phyloP scores from a whole-genome alignment of 2,329 filamentous ascomycete genomes.

The Aspergillus eucalypticola region DNA sequence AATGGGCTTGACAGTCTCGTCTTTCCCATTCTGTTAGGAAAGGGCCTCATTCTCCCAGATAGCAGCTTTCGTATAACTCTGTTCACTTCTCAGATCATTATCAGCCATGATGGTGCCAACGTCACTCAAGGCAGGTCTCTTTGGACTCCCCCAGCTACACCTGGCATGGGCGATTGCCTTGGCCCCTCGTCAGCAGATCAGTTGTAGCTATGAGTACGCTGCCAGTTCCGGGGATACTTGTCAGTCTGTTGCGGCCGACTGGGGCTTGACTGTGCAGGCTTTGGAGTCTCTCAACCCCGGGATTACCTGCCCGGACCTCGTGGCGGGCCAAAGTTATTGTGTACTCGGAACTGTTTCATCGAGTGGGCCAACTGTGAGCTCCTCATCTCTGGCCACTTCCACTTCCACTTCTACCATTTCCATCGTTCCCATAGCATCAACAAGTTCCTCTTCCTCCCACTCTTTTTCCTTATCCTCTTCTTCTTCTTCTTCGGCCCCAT shows the following conservation, averaged over 20 bases:
- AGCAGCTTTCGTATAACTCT: too few species aligned
- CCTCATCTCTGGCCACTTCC: background rate
- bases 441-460: background rate
- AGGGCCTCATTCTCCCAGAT: too few species aligned
- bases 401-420: background rate
- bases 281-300: conserved; percentile 30
- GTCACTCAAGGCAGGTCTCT: background rate
- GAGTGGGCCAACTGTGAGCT: background rate
- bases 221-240: conserved; percentile 29
- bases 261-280: conserved; percentile 23
- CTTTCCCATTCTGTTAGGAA: too few species aligned
- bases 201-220: conserved; percentile 10
- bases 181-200: background rate
- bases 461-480: background rate
- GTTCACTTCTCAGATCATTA: background rate
- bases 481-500: background rate
- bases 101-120: background rate
- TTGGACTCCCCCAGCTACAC: conserved; percentile 9
- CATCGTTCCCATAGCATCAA: background rate
- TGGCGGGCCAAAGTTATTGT: conserved; percentile 11
- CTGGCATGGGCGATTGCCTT: background rate
- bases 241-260: conserved; percentile 24
- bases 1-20: too few species aligned
- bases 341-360: conserved; percentile 12
- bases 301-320: conserved; percentile 25